Conservation (phyloP, 2,329 filamentous ascomycete species). For the Xylogone sp. region DNA sequence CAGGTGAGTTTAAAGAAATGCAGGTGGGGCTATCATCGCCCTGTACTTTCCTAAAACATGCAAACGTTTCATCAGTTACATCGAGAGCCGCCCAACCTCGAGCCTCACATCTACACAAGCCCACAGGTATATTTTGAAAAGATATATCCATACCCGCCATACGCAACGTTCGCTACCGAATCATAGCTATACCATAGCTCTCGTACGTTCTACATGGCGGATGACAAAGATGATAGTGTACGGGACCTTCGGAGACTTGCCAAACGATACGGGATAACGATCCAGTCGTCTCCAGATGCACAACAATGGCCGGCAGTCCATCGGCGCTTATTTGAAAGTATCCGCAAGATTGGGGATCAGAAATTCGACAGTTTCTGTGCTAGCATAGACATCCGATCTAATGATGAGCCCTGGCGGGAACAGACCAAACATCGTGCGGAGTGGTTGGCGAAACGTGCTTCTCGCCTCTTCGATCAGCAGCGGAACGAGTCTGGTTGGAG, state of each 20-base stretch:
- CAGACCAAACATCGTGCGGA: background rate
- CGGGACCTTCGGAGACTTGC: background rate
- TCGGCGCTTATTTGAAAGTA: background rate
- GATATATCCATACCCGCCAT: too few species aligned
- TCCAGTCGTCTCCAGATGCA: background rate
- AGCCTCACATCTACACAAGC: too few species aligned
- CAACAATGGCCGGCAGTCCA: background rate
- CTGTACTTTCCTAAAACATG: too few species aligned
- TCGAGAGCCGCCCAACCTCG: too few species aligned
- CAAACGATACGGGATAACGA: background rate
- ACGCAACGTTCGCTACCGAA: too few species aligned
- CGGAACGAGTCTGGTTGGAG: slow-evolving; percentile 1
- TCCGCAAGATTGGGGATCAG: background rate
- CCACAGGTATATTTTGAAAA: too few species aligned
- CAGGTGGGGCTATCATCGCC: too few species aligned
- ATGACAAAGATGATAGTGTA: background rate
- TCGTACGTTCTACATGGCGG: background rate
- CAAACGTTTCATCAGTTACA: too few species aligned
- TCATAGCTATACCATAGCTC: too few species aligned
- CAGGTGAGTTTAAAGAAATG: too few species aligned
- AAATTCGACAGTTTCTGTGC: background rate
- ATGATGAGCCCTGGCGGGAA: slow-evolving; percentile 1
- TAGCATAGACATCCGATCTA: background rate
- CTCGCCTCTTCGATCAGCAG: background rate
- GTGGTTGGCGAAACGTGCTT: background rate